Evolutionary conservation across 306 rosid species (phyloP), one percentile per base, ranked within the genome.

Genomic region (Dryas octopetala): DNA sequence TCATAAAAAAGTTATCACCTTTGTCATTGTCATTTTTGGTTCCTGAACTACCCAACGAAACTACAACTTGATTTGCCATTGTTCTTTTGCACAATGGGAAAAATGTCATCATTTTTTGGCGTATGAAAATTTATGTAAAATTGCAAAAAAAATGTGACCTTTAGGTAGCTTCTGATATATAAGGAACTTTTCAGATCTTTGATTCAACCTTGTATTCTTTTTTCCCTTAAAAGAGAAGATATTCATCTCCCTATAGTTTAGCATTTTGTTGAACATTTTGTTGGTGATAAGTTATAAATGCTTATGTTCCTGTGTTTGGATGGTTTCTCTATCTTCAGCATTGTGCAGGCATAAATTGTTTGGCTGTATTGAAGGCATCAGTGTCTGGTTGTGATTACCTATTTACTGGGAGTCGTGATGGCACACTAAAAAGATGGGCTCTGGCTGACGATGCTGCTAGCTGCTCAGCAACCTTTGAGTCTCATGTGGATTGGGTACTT

Each of bases 401-500:
- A 73, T 90, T 90, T 74, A 90, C 97, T 38, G 99, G 99, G 71
- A 95, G 97, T 79, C 99, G 99, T 64, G 99, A 95, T 86, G 99
- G 99, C 76, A 95, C 96, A 9, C 81, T 95, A 76, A 95, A 95
- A 84, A 88, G 97, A 77, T 95, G 99, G 99, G 79, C 75, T 28
- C 80, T 95, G 70, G 74, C 77, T 55, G 93, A 89, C 68, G 93
- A 90, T 79, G 83, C 83, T 46, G 92, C 91, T 44, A 86, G 93
- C 40, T 95, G 93, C 85, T 88, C 99, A 62, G 86, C 97, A 50
- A 95, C 99, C 64, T 95, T 90, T 65, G 99, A 95, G 86, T 95
- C 99, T 87, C 99, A 95, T 60, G 99, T 95, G 79, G 99, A 95
- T 74, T 95, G 99, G 99, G 99, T 95, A 95, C n/a, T 19, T 47